Base-by-base conservation (phyloP, 345 rosid species). In the Aethionema arabicum region DNA sequence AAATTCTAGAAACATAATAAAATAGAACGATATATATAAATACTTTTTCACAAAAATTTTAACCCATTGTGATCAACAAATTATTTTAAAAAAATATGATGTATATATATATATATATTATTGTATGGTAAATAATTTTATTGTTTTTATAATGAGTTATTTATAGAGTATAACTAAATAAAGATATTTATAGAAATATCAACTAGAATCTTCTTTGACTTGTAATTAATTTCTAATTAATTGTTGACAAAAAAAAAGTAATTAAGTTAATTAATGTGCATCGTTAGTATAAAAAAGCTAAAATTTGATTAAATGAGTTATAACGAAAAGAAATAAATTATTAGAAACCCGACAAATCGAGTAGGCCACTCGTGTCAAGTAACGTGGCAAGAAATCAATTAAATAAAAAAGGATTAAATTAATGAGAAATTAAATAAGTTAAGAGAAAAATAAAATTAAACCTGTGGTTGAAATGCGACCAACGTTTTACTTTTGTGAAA, bases 401-500 rank as follows among this genome's bases (percentile, higher is more conserved):
- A 39, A 56, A 48, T 32, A 35, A 38, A 32, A 38, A 15, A 2
- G 2, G 2, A 35, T 13, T 35, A 10, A 44, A 15, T 4, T 29
- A 11, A 51, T 32, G 43, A 59, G 15, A 59, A 61, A 48, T 12
- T 6, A 4, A 50, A 5, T 11, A 45, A 45, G 30, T 37, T 30
- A 40, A 45, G 16, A 8, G 45, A 14, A 45, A 45, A 35, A 59
- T 15, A 16, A 21, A 52, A 45, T 12, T 29, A 52, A 45, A 13
- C 11, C 39, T 9, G 44, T 29, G 48, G 48, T 30, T 45, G 54
- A 46, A 38, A 46, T 47, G 45, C 68, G 74, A 40, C 58, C 31
- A 51, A 21, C 74, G 52, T 70, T 63, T 70, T 63, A 41, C 52
- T 33, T 70, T 70, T 56, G 27, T 41, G 33, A 70, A 70, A 70